Percentiles rank a stretch among this genome's conserved stretches.
Conservation (phyloP, 179 eudicot species). For the Camellia oleifera region DNA sequence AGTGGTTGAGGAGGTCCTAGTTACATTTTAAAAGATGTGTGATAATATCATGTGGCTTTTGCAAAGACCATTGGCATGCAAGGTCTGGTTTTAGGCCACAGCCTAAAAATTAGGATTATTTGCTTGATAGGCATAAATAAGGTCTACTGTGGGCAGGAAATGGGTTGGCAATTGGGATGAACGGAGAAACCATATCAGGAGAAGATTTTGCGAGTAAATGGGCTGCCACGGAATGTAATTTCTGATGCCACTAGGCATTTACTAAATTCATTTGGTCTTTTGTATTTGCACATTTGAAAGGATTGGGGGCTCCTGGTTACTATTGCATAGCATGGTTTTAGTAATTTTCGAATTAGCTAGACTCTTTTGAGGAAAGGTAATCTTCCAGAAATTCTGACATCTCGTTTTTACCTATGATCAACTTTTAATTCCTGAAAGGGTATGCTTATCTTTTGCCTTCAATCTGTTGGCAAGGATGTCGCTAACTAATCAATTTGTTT, state of each 20-base stretch:
- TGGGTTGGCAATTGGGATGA: background rate
- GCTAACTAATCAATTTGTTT: background rate
- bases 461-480: background rate
- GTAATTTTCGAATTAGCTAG: background rate
- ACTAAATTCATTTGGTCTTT: background rate
- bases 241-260: no score
- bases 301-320: no score
- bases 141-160: background rate
- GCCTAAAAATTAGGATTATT: no score
- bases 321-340: no score
- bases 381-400: background rate
- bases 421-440: background rate
- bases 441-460: background rate
- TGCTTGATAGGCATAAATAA: background rate
- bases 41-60: background rate
- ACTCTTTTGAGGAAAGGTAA: background rate
- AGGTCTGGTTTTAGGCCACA: background rate
- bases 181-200: background rate
- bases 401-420: background rate
- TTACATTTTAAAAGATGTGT: background rate
- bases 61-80: background rate
- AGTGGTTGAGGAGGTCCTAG: background rate
- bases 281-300: no score
- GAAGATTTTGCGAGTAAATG: background rate
- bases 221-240: background rate